A percentile compares a stretch with the other conserved stretches of the same genome.
Evolutionary conservation across 306 rosid species (phyloP).

Genomic region (Hippophae rhamnoides): DNA sequence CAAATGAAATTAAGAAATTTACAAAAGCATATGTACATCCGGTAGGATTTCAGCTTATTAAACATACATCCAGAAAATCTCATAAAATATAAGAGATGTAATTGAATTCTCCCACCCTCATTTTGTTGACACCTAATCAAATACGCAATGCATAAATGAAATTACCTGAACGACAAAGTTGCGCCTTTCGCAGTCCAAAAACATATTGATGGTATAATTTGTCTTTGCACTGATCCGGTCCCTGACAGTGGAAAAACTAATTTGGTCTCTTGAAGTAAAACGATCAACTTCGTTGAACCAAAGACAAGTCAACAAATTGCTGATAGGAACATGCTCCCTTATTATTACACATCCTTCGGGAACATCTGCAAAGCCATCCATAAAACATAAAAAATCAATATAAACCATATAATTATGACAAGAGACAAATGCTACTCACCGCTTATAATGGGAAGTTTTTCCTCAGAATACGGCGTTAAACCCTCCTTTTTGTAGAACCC

Average conservation of each 20-base stretch:
- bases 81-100: no score
- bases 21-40: no score
- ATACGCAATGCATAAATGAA: background rate
- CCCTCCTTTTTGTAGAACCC: constrained; percentile 83
- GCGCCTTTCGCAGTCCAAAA: constrained; percentile 86
- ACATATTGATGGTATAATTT: constrained; percentile 70
- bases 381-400: constrained; percentile 14
- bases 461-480: constrained; percentile 73
- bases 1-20: no score
- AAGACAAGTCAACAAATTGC: constrained; percentile 85
- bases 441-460: constrained; percentile 85
- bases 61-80: background rate
- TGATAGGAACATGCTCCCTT: constrained; percentile 82
- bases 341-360: constrained; percentile 94
- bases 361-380: constrained; percentile 64
- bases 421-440: constrained; percentile 41
- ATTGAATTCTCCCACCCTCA: background rate
- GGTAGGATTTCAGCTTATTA: no score
- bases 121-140: background rate
- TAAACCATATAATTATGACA: constrained; percentile 4
- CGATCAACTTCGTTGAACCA: constrained; percentile 99
- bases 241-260: constrained; percentile 75
- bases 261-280: constrained; percentile 90
- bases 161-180: constrained; percentile 85
- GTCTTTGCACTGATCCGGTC: constrained; percentile 53